A percentile compares a stretch with the other conserved stretches of the same genome.
phyloP scores from a whole-genome alignment of 139 green algal genomes.

The Chlorella vulgaris region DNA sequence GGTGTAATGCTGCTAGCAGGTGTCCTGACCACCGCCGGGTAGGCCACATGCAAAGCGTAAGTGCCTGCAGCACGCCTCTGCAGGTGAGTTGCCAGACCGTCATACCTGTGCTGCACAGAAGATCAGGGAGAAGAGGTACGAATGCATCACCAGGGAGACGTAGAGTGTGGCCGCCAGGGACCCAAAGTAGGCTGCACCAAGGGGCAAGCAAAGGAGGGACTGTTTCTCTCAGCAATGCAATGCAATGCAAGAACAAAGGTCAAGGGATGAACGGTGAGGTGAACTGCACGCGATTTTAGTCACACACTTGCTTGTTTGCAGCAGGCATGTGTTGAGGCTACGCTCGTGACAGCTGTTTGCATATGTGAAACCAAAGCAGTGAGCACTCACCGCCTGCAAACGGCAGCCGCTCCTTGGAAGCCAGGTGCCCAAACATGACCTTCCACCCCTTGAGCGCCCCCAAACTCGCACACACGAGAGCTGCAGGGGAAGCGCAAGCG shows the following conservation, averaged over 20 bases:
- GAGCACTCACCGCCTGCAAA: constrained; percentile 67
- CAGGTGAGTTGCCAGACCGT: too few relatives aligned
- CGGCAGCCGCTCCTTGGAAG: constrained; percentile 74
- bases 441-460: constrained; percentile 81
- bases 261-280: too few relatives aligned
- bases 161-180: constrained; percentile 87
- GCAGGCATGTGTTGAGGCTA: too few relatives aligned
- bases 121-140: constrained; percentile 87
- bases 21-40: too few relatives aligned
- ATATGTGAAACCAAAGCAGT: too few relatives aligned
- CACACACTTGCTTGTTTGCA: too few relatives aligned
- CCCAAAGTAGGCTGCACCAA: constrained; percentile 73
- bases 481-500: neutral
- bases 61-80: too few relatives aligned
- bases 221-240: neutral
- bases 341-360: too few relatives aligned
- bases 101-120: constrained; percentile 75
- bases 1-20: too few relatives aligned
- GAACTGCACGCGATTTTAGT: too few relatives aligned
- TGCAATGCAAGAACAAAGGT: neutral
- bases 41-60: too few relatives aligned
- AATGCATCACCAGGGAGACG: constrained; percentile 82
- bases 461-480: constrained; percentile 80
- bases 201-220: neutral
- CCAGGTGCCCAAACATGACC: constrained; percentile 86